Evolutionary conservation across 1,284 basidiomycete species (phyloP).

Genomic region (Singerocomus rubriflavus): DNA sequence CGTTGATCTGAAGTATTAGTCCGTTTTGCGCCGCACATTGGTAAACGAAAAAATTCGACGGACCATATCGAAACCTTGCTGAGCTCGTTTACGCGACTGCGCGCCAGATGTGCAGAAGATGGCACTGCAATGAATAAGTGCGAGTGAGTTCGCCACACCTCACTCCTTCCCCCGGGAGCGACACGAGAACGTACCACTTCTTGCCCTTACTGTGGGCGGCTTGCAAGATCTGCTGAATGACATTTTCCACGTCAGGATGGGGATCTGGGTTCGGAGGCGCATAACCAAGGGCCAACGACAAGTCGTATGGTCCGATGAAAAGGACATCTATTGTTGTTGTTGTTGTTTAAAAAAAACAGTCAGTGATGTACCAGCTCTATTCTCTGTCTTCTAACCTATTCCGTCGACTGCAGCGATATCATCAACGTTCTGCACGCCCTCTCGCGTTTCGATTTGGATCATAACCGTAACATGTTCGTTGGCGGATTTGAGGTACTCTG

Average conservation of each 20-base stretch:
- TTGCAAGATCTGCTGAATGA: slow-evolving; percentile 56
- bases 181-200: slow-evolving; percentile 51
- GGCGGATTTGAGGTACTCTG: slow-evolving; percentile 53
- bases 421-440: slow-evolving; percentile 57
- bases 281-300: slow-evolving; percentile 58
- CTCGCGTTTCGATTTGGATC: slow-evolving; percentile 64
- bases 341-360: background rate
- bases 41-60: slow-evolving; percentile 9
- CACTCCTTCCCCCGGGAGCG: background rate
- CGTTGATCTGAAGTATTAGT: slow-evolving; percentile 44
- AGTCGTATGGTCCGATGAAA: slow-evolving; percentile 70
- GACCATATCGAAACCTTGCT: slow-evolving; percentile 60
- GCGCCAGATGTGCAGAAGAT: slow-evolving; percentile 49
- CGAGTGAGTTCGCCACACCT: too few species aligned
- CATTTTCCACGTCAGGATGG: slow-evolving; percentile 57
- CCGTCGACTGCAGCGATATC: slow-evolving; percentile 63
- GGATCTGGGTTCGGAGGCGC: slow-evolving; percentile 59
- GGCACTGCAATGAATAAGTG: slow-evolving; percentile 30
- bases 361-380: background rate
- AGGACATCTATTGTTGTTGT: slow-evolving; percentile 40
- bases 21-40: background rate
- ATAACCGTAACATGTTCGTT: slow-evolving; percentile 59
- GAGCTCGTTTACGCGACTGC: slow-evolving; percentile 46
- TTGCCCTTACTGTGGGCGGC: slow-evolving; percentile 56
- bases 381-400: slow-evolving; percentile 42